Evolutionary conservation across 2,329 filamentous ascomycete species (phyloP).

Genomic region (Xylaria arbuscula): DNA sequence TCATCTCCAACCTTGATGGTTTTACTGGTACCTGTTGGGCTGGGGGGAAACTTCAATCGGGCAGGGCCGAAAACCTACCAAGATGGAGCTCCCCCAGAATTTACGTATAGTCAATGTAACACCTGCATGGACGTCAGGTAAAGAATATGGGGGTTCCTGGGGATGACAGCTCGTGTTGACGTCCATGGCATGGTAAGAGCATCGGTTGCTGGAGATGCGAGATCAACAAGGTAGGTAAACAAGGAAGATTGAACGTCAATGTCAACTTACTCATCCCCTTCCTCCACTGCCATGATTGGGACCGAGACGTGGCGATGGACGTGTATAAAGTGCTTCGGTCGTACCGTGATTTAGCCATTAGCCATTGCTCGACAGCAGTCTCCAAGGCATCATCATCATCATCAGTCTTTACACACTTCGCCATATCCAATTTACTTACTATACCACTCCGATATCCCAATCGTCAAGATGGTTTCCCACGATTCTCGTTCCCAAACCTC

Average conservation of each 20-base stretch:
- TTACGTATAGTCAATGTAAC: not conserved
- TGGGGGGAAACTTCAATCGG: conserved; percentile 27
- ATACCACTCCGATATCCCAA: not conserved
- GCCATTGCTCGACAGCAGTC: conserved; percentile 3
- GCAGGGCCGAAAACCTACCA: conserved; percentile 23
- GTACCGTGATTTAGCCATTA: not conserved
- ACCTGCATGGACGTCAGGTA: not conserved
- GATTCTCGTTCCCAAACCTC: conserved; percentile 35
- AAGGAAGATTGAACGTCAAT: not conserved
- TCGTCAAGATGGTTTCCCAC: conserved; percentile 42
- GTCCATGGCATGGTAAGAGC: conserved; percentile 25
- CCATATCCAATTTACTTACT: not conserved
- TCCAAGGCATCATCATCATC: conserved; percentile 1
- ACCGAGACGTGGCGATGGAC: not conserved
- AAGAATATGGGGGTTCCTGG: not conserved
- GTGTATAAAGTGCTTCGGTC: conserved; percentile 24
- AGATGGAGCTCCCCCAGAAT: not conserved
- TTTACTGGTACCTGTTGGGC: not conserved
- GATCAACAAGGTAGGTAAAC: conserved; percentile 12
- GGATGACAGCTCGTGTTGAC: conserved; percentile 8
- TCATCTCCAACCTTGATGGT: not conserved
- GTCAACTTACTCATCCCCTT: not conserved
- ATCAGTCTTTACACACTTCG: not conserved
- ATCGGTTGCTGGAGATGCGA: not conserved
- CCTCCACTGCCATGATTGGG: not conserved